These are phyloP conservation scores for Colletotrichum costaricense DNA, from an alignment of 2,329 filamentous ascomycete species.

Conservation along the genomic window DNA sequence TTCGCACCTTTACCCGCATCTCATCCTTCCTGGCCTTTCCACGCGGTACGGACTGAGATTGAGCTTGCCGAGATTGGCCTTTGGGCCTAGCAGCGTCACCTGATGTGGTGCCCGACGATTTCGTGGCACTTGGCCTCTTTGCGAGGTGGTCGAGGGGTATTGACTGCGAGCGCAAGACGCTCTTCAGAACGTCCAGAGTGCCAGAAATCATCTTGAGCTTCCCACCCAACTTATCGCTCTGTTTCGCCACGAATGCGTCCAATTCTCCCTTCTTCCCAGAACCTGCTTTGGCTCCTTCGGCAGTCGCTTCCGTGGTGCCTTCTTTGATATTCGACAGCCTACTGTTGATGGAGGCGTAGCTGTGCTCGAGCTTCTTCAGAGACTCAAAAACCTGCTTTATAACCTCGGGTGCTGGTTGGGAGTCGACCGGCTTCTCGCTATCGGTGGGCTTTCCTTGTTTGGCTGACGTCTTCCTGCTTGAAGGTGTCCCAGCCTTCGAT, in stretches of 20 bases:
- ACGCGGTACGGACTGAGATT: no score
- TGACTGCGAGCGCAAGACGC: constrained; percentile 47
- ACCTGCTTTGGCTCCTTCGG: not conserved
- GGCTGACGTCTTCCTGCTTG: not conserved
- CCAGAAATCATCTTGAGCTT: constrained; percentile 47
- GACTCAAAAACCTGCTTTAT: constrained; percentile 24
- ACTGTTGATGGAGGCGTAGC: constrained; percentile 22
- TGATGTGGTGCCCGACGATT: not conserved
- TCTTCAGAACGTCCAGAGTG: constrained; percentile 50
- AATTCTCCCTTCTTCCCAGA: not conserved
- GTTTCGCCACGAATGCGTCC: constrained; percentile 38
- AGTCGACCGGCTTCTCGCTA: not conserved
- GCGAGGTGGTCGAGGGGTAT: constrained; percentile 32
- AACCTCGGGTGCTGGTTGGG: not conserved
- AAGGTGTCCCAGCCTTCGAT: not conserved
- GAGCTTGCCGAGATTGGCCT: no score
- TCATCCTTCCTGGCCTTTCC: no score
- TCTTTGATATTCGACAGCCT: constrained; percentile 7
- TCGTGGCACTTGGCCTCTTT: constrained; percentile 22
- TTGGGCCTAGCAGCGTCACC: not conserved
- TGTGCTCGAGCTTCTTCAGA: constrained; percentile 19
- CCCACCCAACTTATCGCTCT: constrained; percentile 3
- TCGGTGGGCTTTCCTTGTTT: not conserved
- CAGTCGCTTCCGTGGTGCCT: not conserved
- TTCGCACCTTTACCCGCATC: not conserved